These are phyloP conservation scores for Thalia dealbata DNA, from an alignment of 176 grass and related monocot species.

Conservation along the genomic window DNA sequence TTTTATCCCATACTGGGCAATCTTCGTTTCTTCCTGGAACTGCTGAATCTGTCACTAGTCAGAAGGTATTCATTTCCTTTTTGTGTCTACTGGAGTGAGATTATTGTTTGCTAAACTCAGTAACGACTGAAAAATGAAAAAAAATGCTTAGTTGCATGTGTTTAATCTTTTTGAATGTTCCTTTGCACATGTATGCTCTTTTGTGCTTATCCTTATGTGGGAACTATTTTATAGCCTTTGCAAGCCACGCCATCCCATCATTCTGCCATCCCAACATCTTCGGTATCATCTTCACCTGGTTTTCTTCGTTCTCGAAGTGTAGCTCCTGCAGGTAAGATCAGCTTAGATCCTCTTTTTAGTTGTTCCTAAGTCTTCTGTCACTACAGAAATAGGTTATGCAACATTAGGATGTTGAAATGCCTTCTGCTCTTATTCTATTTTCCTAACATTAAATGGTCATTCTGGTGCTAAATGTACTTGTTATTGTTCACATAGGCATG, in stretches of 20 bases:
- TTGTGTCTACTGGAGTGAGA: slow-evolving; percentile 5
- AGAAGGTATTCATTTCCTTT: slow-evolving; percentile 43
- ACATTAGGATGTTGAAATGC: neutral
- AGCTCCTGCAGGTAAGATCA: slow-evolving; percentile 45
- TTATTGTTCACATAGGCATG: slow-evolving; percentile 39
- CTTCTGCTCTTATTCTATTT: neutral
- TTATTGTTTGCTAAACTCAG: neutral
- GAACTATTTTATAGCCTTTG: slow-evolving; percentile 29
- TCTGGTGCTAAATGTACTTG: neutral
- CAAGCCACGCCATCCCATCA: slow-evolving; percentile 44
- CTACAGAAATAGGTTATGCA: neutral
- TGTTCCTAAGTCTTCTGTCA: neutral
- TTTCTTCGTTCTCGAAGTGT: slow-evolving; percentile 59
- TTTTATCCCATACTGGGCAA: slow-evolving; percentile 32
- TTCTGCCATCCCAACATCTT: slow-evolving; percentile 35
- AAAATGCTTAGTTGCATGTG: neutral
- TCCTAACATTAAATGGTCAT: neutral
- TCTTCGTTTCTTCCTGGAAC: slow-evolving; percentile 28
- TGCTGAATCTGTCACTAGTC: slow-evolving; percentile 43
- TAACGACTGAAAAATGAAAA: neutral
- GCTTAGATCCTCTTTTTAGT: slow-evolving; percentile 9
- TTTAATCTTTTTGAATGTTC: slow-evolving; percentile 18
- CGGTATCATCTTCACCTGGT: slow-evolving; percentile 37
- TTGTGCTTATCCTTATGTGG: slow-evolving; percentile 25
- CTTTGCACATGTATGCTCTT: neutral